Evolutionary conservation across 2,329 filamentous ascomycete genomes (phyloP).

Genomic region (Periconia sp.): DNA sequence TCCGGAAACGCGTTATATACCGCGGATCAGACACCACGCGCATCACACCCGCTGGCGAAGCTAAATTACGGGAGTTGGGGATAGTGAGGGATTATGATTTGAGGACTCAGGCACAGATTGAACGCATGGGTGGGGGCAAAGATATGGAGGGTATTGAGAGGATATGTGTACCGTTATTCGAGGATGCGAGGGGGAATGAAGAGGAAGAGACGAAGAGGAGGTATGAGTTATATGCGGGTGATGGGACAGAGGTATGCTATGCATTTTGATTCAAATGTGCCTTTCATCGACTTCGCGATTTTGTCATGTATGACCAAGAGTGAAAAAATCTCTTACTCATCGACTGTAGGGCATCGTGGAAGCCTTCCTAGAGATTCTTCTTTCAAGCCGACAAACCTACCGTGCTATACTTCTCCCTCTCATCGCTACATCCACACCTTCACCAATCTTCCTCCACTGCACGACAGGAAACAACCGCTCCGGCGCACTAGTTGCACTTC

Average conservation of each 20-base stretch:
- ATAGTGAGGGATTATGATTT: constrained; percentile 69
- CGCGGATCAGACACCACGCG: constrained; percentile 65
- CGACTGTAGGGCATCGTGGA: constrained; percentile 56
- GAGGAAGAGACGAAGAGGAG: constrained; percentile 63
- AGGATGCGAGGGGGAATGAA: constrained; percentile 40
- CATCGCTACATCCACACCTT: constrained; percentile 27
- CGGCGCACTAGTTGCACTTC: constrained; percentile 65
- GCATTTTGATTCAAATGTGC: no score
- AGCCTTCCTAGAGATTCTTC: constrained; percentile 64
- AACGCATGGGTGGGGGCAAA: constrained; percentile 37
- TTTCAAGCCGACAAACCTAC: constrained; percentile 56
- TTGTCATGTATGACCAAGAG: no score
- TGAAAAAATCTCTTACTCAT: no score
- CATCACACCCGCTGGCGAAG: constrained; percentile 16
- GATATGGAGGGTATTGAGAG: constrained; percentile 48
- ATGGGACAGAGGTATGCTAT: constrained; percentile 48
- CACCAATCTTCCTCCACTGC: constrained; percentile 68
- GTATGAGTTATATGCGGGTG: constrained; percentile 60
- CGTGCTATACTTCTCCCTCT: constrained; percentile 62
- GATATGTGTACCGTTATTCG: constrained; percentile 67
- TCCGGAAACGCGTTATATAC: constrained; percentile 60
- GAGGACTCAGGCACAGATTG: constrained; percentile 63
- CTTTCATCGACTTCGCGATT: no score
- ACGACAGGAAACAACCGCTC: constrained; percentile 77
- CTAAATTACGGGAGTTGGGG: constrained; percentile 47